Base-by-base conservation (phyloP, 352 stramenopile genomes). In the Globisporangium rhizosaccharum region DNA sequence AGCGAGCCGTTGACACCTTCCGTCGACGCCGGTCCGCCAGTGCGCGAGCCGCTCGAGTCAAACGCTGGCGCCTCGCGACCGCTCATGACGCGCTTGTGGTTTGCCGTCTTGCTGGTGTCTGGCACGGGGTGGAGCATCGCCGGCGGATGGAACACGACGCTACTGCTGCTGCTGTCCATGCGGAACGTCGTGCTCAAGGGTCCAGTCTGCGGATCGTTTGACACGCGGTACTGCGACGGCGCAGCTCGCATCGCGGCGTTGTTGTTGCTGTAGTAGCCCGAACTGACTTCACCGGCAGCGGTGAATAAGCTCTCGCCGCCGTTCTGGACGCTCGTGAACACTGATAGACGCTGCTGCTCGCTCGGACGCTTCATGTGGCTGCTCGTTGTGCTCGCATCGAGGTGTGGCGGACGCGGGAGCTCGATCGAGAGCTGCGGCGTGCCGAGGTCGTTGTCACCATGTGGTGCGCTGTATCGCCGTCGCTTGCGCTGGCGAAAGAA, bases 341-440 rank as follows among this genome's bases (percentile, higher is more conserved):
- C 60, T 8, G 60, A 61, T 15, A 58, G 15, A 23, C 60, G 53
- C 25, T 54, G 25, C 36, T 66, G 25, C 36, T 66, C 54, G 5
- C 45, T 52, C 7, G 33, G 14, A 2, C 28, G 28, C 37, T 57
- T 59, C 25, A 18, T 18, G 26, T 36, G 44, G 20, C 52, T 49
- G 44, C 44, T 49, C 5, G 17, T 28, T 25, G 15, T 39, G 12
- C 20, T 41, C 8, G 5, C 53, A 28, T 33, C 36, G n/a, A 57
- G 12, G 2, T 39, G 47, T 5, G 60, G 53, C 18, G 60, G 60
- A 7, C 42, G 55, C 33, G 60, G 60, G 23, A 66, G 44, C 41
- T 66, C 60, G 28, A 66, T 66, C 18, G 60, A 66, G 20, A 66
- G 41, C 54, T 66, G 60, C n/a, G 60, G 60, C 23, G 60, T 66